Conservation (phyloP, 2,329 filamentous ascomycete genomes). For the Aspergillus tubingensis region DNA sequence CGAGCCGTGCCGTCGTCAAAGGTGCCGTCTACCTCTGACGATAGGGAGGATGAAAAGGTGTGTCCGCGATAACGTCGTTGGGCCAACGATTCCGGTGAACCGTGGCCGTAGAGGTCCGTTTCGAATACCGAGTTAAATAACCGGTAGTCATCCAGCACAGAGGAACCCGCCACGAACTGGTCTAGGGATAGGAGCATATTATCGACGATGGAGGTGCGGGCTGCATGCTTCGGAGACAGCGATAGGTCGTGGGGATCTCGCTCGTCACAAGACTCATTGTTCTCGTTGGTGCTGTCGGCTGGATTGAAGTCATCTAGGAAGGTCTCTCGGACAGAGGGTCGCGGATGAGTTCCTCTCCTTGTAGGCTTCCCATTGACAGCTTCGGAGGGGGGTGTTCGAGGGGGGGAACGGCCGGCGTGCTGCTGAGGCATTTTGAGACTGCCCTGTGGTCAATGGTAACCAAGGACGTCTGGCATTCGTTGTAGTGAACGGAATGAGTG, state of each 20-base stretch:
- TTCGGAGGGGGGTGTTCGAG: conserved; percentile 43
- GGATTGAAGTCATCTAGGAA: conserved; percentile 41
- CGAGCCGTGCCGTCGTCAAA: conserved; percentile 42
- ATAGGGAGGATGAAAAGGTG: conserved; percentile 62
- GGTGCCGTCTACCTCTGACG: conserved; percentile 56
- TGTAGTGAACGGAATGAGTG: conserved; percentile 8
- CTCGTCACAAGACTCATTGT: conserved; percentile 42
- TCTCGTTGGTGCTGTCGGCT: conserved; percentile 35
- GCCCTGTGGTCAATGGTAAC: conserved; percentile 10
- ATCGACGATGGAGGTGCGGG: conserved; percentile 87
- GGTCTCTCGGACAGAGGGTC: conserved; percentile 43
- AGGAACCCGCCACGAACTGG: conserved; percentile 61
- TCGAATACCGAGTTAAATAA: conserved; percentile 45
- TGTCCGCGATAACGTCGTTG: conserved; percentile 56
- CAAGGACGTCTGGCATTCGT: background rate
- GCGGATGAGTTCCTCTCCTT: conserved; percentile 30
- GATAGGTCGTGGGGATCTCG: conserved; percentile 73
- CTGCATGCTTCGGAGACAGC: conserved; percentile 72
- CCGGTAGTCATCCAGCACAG: conserved; percentile 39
- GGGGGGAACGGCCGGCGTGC: conserved; percentile 37
- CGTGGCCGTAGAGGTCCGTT: conserved; percentile 37
- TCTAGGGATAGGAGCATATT: conserved; percentile 95
- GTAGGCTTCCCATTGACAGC: conserved; percentile 34
- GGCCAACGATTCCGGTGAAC: conserved; percentile 33
- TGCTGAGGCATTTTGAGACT: conserved; percentile 32